phyloP scores from a whole-genome alignment of 257 asterid species.

The Linderniella brevidens region DNA sequence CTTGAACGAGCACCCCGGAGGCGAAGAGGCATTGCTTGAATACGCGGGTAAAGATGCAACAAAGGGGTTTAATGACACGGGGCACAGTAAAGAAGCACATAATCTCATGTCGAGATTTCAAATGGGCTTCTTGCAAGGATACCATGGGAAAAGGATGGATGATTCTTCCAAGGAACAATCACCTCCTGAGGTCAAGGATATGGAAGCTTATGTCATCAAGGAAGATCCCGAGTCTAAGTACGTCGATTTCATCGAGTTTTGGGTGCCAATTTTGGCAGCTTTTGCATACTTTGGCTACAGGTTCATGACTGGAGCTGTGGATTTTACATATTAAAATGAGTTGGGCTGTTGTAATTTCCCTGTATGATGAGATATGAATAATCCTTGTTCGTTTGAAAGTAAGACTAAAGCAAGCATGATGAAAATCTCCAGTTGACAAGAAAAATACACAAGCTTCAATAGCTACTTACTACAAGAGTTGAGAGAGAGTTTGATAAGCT shows the following conservation, averaged over 20 bases:
- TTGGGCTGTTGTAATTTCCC: too few relatives aligned
- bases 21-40: conserved; percentile 25
- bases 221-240: conserved; percentile 4
- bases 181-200: conserved; percentile 14
- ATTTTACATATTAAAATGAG: background rate
- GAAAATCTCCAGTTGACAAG: too few relatives aligned
- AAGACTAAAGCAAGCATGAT: too few relatives aligned
- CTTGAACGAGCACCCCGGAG: conserved; percentile 30
- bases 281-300: conserved; percentile 14
- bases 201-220: conserved; percentile 18
- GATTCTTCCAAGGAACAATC: conserved; percentile 6
- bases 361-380: too few relatives aligned
- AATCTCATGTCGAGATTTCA: conserved; percentile 12
- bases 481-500: too few relatives aligned
- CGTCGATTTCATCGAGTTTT: conserved; percentile 11
- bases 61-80: conserved; percentile 18
- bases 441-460: too few relatives aligned
- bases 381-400: too few relatives aligned
- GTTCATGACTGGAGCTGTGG: conserved; percentile 4
- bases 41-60: conserved; percentile 28
- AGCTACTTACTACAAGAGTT: too few relatives aligned
- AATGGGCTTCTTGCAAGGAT: conserved; percentile 21
- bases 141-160: background rate
- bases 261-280: conserved; percentile 14
- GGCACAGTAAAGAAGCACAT: conserved; percentile 26